These are phyloP conservation scores for Leccinum subrobustum DNA, from an alignment of 1,284 basidiomycete genomes.

Conservation along the genomic window DNA sequence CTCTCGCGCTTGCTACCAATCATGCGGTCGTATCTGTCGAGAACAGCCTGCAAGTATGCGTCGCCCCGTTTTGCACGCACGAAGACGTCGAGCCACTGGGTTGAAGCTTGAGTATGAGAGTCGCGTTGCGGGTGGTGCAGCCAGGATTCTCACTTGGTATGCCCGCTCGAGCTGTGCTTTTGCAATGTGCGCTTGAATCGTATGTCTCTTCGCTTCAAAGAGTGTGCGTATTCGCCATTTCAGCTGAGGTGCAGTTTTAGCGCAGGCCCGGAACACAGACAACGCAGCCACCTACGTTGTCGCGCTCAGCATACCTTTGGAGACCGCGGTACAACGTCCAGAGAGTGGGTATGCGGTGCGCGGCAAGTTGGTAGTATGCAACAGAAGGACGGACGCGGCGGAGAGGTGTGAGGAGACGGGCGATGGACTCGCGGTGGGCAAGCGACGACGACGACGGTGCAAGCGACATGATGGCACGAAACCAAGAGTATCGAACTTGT, in stretches of 20 bases:
- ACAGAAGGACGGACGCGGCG: constrained; percentile 57
- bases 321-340: constrained; percentile 74
- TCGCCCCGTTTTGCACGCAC: constrained; percentile 52
- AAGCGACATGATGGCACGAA: constrained; percentile 13
- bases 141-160: constrained; percentile 44
- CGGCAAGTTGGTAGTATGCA: constrained; percentile 69
- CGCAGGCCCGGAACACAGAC: not conserved
- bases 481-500: not conserved
- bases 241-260: constrained; percentile 42
- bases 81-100: constrained; percentile 65
- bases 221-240: constrained; percentile 52
- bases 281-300: constrained; percentile 42
- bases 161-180: constrained; percentile 46
- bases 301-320: constrained; percentile 51
- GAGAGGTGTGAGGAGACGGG: constrained; percentile 52
- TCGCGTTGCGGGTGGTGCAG: not conserved
- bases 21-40: constrained; percentile 55
- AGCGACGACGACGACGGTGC: constrained; percentile 36
- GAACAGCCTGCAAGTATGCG: constrained; percentile 40
- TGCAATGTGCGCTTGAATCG: constrained; percentile 50
- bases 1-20: constrained; percentile 52
- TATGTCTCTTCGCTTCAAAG: constrained; percentile 51
- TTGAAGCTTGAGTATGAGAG: not conserved
- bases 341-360: constrained; percentile 75
- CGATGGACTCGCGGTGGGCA: constrained; percentile 52